Conservation (phyloP, 371 early-diverging fungal genomes). For the Blakeslea trispora region DNA sequence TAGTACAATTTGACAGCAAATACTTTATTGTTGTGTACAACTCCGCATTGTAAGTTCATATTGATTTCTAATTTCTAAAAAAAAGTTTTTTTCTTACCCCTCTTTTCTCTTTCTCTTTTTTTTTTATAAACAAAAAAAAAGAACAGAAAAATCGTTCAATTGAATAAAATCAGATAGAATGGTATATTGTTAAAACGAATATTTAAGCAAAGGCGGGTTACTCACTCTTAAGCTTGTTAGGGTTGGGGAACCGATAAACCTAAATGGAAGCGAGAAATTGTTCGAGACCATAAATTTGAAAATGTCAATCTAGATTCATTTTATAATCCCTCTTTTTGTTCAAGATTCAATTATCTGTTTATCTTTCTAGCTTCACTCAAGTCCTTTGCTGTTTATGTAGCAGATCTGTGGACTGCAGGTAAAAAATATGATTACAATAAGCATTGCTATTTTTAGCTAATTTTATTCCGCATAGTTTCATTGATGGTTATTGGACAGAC, state of each 20-base stretch:
- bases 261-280: constrained; percentile 79
- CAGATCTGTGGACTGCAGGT: constrained; percentile 75
- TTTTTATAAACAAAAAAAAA: too few species aligned
- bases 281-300: constrained; percentile 86
- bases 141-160: too few species aligned
- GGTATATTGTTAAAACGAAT: too few species aligned
- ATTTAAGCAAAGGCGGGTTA: too few species aligned
- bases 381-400: constrained; percentile 73
- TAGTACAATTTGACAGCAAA: too few species aligned
- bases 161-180: too few species aligned
- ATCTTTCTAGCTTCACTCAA: constrained; percentile 72
- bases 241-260: constrained; percentile 32
- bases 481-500: constrained; percentile 25
- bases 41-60: neutral
- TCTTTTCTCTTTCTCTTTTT: too few species aligned
- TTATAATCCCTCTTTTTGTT: constrained; percentile 48
- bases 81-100: too few species aligned
- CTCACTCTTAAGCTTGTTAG: too few species aligned
- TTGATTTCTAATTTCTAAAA: neutral
- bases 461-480: constrained; percentile 13
- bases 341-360: constrained; percentile 56
- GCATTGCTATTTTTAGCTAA: neutral
- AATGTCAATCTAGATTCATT: constrained; percentile 83
- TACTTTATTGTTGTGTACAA: too few species aligned
- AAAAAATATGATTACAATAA: neutral